These are phyloP conservation scores for Zalaria sp. DNA, from an alignment of 2,329 filamentous ascomycete species.

Conservation along the genomic window DNA sequence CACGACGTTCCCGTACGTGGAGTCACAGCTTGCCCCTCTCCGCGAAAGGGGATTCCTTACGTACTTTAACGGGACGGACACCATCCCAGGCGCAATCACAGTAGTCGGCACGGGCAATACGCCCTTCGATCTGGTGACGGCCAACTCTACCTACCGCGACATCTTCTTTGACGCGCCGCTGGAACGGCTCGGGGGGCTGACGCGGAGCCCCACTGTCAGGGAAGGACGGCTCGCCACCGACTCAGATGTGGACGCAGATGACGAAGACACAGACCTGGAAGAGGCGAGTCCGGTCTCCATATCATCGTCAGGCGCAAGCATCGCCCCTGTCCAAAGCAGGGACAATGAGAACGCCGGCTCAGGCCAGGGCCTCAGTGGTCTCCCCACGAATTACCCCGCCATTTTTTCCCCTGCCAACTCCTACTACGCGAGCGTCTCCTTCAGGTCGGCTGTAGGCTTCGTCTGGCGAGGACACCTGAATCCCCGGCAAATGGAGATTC, in stretches of 20 bases:
- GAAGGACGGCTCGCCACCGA: too few relatives aligned
- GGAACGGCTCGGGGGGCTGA: constrained; percentile 23
- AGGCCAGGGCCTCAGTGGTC: constrained; percentile 31
- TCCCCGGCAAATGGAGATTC: constrained; percentile 26
- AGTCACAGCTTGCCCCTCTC: constrained; percentile 44
- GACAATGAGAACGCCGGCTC: too few relatives aligned
- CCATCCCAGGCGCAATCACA: constrained; percentile 46
- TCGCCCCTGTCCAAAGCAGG: constrained; percentile 8
- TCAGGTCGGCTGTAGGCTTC: constrained; percentile 36
- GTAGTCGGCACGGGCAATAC: constrained; percentile 55
- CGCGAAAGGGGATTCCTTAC: constrained; percentile 39
- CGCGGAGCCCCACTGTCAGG: background rate
- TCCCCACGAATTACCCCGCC: constrained; percentile 21
- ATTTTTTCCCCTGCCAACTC: constrained; percentile 43
- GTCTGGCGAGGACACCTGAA: constrained; percentile 33
- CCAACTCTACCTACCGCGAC: constrained; percentile 42
- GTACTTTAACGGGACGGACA: constrained; percentile 33
- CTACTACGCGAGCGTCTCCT: constrained; percentile 51
- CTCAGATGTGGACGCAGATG: too few relatives aligned
- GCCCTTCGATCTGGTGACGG: constrained; percentile 40
- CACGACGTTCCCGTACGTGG: constrained; percentile 38
- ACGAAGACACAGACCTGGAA: too few relatives aligned
- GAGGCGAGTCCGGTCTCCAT: background rate
- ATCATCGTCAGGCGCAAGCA: background rate
- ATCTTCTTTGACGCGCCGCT: constrained; percentile 53